These are phyloP conservation scores for Dissophora globulifera DNA, from an alignment of 192 early-diverging fungal species.

Conservation along the genomic window DNA sequence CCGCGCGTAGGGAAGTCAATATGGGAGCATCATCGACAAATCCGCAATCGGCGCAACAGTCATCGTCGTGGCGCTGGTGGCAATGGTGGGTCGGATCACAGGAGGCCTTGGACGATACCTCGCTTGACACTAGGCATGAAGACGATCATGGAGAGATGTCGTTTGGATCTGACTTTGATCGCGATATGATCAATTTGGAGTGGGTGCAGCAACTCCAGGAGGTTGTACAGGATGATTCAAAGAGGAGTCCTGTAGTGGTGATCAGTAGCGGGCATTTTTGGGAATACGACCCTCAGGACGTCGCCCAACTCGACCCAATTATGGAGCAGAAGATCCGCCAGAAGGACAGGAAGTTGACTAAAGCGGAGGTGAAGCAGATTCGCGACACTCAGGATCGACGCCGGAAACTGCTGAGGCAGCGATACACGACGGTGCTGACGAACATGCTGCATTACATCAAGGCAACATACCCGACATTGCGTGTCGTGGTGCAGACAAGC, in stretches of 20 bases:
- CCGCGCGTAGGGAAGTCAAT: slow-evolving; percentile 6
- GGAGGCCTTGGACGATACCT: not conserved
- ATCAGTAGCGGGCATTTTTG: slow-evolving; percentile 46
- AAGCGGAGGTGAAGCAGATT: slow-evolving; percentile 17
- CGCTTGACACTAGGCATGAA: not conserved
- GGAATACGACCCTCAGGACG: slow-evolving; percentile 38
- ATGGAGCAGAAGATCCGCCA: not conserved
- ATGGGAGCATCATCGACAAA: not conserved
- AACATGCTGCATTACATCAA: slow-evolving; percentile 40
- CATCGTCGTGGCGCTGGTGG: slow-evolving; percentile 25
- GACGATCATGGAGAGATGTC: slow-evolving; percentile 17
- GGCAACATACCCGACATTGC: slow-evolving; percentile 17
- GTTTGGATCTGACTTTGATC: slow-evolving; percentile 43
- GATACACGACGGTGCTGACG: slow-evolving; percentile 36
- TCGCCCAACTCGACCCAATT: not conserved
- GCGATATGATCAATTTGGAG: slow-evolving; percentile 43
- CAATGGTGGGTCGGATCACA: slow-evolving; percentile 30
- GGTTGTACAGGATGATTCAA: slow-evolving; percentile 2
- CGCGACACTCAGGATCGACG: slow-evolving; percentile 10
- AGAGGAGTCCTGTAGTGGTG: slow-evolving; percentile 28
- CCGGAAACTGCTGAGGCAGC: slow-evolving; percentile 21
- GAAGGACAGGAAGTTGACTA: slow-evolving; percentile 18
- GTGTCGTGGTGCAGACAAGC: slow-evolving; percentile 44
- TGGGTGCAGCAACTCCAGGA: slow-evolving; percentile 23
- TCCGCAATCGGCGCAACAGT: not conserved